phyloP scores from a whole-genome alignment of 306 rosid species.

The Rosa multiflora region DNA sequence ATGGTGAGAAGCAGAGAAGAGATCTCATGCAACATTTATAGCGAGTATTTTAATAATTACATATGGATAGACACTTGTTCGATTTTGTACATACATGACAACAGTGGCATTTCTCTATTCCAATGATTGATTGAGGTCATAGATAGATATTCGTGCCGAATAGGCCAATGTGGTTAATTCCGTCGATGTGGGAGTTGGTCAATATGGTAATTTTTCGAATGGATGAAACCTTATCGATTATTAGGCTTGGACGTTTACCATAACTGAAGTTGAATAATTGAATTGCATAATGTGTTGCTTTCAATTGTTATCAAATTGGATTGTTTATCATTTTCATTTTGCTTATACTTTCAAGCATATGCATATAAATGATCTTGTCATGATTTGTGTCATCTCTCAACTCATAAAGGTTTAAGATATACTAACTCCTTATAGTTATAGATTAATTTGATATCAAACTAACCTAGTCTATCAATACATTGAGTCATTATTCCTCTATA shows the following conservation, averaged over 20 bases:
- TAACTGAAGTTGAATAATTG: background rate
- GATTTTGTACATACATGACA: background rate
- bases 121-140: background rate
- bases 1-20: background rate
- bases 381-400: background rate
- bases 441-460: too few species aligned
- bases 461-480: too few species aligned
- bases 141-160: background rate
- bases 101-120: background rate
- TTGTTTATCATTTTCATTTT: background rate
- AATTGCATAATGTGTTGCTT: background rate
- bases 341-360: background rate
- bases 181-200: background rate
- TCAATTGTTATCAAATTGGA: background rate
- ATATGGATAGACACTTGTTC: background rate
- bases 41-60: background rate
- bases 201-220: background rate
- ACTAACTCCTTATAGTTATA: too few species aligned
- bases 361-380: background rate
- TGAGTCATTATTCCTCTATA: too few species aligned
- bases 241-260: slow-evolving; percentile 3
- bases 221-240: background rate
- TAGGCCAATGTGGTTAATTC: background rate
- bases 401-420: too few species aligned
- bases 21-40: background rate